Percentiles rank a stretch among this genome's conserved stretches.
These are phyloP conservation scores for Chiua virens DNA, from an alignment of 768 basidiomycete species.

Conservation along the genomic window DNA sequence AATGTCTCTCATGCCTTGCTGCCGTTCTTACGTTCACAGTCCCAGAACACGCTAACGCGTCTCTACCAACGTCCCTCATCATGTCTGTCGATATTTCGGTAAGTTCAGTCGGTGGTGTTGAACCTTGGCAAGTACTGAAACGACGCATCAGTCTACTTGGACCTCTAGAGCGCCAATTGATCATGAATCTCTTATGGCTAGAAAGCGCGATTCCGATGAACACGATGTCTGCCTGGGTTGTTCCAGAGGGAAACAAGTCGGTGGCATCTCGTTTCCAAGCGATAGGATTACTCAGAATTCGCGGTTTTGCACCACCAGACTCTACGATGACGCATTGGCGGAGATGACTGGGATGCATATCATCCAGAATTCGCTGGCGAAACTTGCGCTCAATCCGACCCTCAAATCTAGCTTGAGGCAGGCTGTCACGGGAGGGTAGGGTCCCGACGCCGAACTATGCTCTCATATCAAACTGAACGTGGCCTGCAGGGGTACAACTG, in stretches of 20 bases:
- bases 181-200: slow-evolving; percentile 88
- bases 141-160: slow-evolving; percentile 57
- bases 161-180: slow-evolving; percentile 77
- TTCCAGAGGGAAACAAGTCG: slow-evolving; percentile 71
- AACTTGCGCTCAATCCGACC: slow-evolving; percentile 65
- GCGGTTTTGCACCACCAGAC: slow-evolving; percentile 47
- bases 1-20: slow-evolving; percentile 62
- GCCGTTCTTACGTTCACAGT: slow-evolving; percentile 79
- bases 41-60: slow-evolving; percentile 72
- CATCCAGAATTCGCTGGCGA: slow-evolving; percentile 55
- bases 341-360: slow-evolving; percentile 72
- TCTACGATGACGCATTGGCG: slow-evolving; percentile 67
- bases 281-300: neutral
- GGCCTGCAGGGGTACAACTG: slow-evolving; percentile 59
- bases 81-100: slow-evolving; percentile 91
- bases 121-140: slow-evolving; percentile 4
- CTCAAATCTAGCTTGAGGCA: slow-evolving; percentile 81
- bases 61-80: slow-evolving; percentile 85
- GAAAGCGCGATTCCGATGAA: slow-evolving; percentile 67
- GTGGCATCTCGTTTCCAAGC: slow-evolving; percentile 13
- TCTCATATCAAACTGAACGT: slow-evolving; percentile 6
- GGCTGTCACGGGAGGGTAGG: slow-evolving; percentile 86
- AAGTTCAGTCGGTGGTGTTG: slow-evolving; percentile 13
- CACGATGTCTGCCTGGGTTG: slow-evolving; percentile 77
- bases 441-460: slow-evolving; percentile 9